phyloP scores from a whole-genome alignment of 2,329 filamentous ascomycete species.

The Hymenoscyphus salicellus region DNA sequence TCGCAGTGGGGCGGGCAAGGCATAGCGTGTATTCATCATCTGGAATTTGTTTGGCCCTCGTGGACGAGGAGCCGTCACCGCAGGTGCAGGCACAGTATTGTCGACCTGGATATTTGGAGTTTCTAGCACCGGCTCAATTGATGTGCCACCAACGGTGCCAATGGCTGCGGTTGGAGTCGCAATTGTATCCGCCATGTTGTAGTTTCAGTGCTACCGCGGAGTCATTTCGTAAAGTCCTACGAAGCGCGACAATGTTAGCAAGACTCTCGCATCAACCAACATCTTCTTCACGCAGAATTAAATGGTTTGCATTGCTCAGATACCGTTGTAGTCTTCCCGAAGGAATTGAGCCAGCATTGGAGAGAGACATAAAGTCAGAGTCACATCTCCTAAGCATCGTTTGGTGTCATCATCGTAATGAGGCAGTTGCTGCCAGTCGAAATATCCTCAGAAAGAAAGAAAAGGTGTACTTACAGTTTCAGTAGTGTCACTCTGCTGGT shows the following conservation, averaged over 20 bases:
- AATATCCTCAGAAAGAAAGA: not conserved
- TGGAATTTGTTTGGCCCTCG: slow-evolving; percentile 36
- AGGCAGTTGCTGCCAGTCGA: not conserved
- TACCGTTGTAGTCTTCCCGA: slow-evolving; percentile 88
- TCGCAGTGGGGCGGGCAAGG: slow-evolving; percentile 73
- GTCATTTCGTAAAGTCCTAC: slow-evolving; percentile 27
- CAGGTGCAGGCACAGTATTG: slow-evolving; percentile 5
- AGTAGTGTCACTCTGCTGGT: slow-evolving; percentile 3
- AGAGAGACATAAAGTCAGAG: slow-evolving; percentile 51
- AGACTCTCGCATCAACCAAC: not conserved
- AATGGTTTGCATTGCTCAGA: slow-evolving; percentile 63
- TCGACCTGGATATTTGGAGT: slow-evolving; percentile 6
- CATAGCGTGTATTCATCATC: slow-evolving; percentile 70
- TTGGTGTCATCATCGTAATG: slow-evolving; percentile 59
- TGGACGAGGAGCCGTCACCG: slow-evolving; percentile 10
- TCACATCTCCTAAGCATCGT: slow-evolving; percentile 52
- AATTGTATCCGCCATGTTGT: slow-evolving; percentile 31
- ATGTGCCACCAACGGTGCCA: not conserved
- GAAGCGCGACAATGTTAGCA: slow-evolving; percentile 17
- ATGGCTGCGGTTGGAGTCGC: slow-evolving; percentile 11
- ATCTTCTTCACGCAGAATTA: slow-evolving; percentile 11
- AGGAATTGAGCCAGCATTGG: slow-evolving; percentile 64
- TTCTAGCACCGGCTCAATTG: not conserved
- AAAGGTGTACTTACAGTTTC: slow-evolving; percentile 21
- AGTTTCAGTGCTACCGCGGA: slow-evolving; percentile 22